Conservation (phyloP, 179 eudicot genomes). For the Sideroxylon spinosum region DNA sequence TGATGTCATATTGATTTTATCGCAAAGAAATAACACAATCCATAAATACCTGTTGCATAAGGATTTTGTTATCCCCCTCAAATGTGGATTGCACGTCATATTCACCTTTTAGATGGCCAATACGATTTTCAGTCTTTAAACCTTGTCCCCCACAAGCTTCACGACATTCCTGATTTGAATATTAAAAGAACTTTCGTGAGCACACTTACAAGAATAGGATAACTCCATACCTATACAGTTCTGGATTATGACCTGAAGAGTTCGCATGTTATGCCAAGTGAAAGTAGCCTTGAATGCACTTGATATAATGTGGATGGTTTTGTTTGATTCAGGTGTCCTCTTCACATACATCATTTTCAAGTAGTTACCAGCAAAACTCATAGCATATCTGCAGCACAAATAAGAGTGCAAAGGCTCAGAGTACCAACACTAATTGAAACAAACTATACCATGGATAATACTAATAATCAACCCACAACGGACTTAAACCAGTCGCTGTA, state of each 20-base stretch:
- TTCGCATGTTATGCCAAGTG: conserved; percentile 92
- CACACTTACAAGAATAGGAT: neutral
- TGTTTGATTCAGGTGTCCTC: conserved; percentile 79
- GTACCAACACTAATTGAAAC: neutral
- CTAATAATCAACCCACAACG: neutral
- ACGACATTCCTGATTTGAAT: conserved; percentile 73
- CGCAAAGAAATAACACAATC: neutral
- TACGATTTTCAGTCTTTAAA: conserved; percentile 85
- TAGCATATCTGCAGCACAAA: conserved; percentile 67
- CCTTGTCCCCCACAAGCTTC: conserved; percentile 99
- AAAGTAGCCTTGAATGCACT: conserved; percentile 85
- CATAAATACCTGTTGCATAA: conserved; percentile 65
- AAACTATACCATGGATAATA: neutral
- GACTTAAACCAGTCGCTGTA: neutral
- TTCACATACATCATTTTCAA: conserved; percentile 64
- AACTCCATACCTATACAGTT: neutral
- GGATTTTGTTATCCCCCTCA: conserved; percentile 73
- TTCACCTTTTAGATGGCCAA: conserved; percentile 88
- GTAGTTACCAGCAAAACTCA: conserved; percentile 87
- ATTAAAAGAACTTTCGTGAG: conserved; percentile 2
- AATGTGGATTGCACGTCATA: conserved; percentile 83
- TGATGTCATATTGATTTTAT: neutral
- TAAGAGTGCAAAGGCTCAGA: neutral
- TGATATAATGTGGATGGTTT: conserved; percentile 73
- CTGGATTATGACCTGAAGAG: conserved; percentile 68